phyloP scores from a whole-genome alignment of 1,139 yeast genomes.

The Yamadazyma kanchanaburiensis region DNA sequence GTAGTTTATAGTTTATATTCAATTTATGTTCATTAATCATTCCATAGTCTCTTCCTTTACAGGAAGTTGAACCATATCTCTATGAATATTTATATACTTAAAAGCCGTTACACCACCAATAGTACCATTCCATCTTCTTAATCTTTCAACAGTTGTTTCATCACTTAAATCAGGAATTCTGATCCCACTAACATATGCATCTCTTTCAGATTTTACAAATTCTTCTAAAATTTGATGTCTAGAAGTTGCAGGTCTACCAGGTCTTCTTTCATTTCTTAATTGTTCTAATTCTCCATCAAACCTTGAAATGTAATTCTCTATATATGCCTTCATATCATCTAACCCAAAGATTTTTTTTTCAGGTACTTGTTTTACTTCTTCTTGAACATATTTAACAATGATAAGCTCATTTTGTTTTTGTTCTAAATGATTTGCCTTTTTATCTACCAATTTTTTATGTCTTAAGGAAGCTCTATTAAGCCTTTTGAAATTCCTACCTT shows the following conservation, averaged over 20 bases:
- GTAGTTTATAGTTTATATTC: not conserved
- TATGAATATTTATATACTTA: constrained; percentile 39
- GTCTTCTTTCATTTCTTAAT: constrained; percentile 61
- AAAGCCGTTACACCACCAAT: constrained; percentile 73
- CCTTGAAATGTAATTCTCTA: constrained; percentile 63
- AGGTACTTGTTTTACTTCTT: constrained; percentile 47
- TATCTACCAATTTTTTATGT: constrained; percentile 63
- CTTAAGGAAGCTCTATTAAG: constrained; percentile 82
- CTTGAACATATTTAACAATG: constrained; percentile 64
- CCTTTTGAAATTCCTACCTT: constrained; percentile 84
- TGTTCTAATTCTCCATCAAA: constrained; percentile 68
- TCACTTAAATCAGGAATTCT: constrained; percentile 70
- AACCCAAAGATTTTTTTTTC: constrained; percentile 42
- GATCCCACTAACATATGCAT: constrained; percentile 68
- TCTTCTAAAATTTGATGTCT: constrained; percentile 67
- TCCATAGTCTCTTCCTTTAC: constrained; percentile 18
- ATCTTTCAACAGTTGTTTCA: constrained; percentile 51
- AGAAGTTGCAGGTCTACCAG: constrained; percentile 80
- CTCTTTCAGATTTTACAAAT: constrained; percentile 56
- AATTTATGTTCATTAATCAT: constrained; percentile 1
- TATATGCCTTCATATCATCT: constrained; percentile 58
- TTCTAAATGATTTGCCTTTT: constrained; percentile 53
- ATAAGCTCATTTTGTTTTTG: constrained; percentile 57
- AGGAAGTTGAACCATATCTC: constrained; percentile 28
- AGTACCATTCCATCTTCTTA: constrained; percentile 78